Percentiles rank a stretch among this genome's conserved stretches.
Conservation (phyloP, 352 stramenopile genomes). For the Phytophthora hybrid region DNA sequence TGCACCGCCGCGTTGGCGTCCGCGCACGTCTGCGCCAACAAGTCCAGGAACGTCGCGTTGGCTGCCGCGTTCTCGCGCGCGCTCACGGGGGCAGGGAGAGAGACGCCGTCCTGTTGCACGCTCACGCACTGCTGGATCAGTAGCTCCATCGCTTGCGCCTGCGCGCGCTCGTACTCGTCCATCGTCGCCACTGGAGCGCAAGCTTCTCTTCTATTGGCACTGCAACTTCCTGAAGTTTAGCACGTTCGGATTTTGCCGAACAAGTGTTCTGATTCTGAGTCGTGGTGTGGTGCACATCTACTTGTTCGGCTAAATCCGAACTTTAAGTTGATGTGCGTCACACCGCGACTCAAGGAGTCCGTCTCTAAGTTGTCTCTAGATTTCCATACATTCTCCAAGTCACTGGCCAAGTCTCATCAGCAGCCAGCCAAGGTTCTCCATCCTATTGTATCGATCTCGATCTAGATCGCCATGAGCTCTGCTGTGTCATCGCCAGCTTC, state of each 20-base stretch:
- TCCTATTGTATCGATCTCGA: neutral
- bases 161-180: conserved; percentile 57
- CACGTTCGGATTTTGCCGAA: no score
- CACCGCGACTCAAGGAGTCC: neutral
- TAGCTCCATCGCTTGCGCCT: conserved; percentile 65
- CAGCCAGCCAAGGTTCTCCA: neutral
- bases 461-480: neutral
- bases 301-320: no score
- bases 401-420: neutral
- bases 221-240: neutral
- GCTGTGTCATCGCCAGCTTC: conserved; percentile 18
- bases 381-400: conserved; percentile 19
- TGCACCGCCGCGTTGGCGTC: conserved; percentile 64
- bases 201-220: neutral
- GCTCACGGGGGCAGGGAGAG: no score
- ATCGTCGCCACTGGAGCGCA: conserved; percentile 17
- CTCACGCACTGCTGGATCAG: conserved; percentile 63
- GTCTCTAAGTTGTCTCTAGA: conserved; percentile 7
- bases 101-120: neutral
- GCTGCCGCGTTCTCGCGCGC: conserved; percentile 27
- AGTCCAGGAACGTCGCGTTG: conserved; percentile 67
- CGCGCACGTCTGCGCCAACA: conserved; percentile 71
- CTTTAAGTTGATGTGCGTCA: conserved; percentile 2
- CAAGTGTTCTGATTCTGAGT: no score
- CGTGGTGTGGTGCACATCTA: no score